These are phyloP conservation scores for Coffea canephora DNA, from an alignment of 257 asterid genomes.

Conservation along the genomic window DNA sequence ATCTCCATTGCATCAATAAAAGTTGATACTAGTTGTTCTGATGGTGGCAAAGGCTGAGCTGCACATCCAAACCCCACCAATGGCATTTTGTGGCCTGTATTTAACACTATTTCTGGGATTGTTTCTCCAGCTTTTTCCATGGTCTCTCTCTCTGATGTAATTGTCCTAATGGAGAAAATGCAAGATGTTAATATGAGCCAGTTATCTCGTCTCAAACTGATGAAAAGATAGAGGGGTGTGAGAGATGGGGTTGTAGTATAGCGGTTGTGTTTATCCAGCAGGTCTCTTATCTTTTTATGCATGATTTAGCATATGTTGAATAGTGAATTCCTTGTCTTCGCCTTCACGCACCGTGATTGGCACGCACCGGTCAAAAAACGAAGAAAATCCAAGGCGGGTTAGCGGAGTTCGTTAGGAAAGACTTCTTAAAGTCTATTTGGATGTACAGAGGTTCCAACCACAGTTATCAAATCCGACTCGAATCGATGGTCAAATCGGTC, in stretches of 20 bases:
- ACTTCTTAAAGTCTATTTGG: no score
- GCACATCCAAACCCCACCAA: constrained; percentile 37
- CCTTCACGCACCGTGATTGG: not conserved
- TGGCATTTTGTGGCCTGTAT: constrained; percentile 47
- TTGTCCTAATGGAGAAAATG: not conserved
- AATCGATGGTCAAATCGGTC: no score
- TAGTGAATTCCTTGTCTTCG: not conserved
- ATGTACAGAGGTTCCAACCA: no score
- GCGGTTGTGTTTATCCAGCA: not conserved
- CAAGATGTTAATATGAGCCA: not conserved
- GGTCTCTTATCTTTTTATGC: no score
- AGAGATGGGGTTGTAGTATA: not conserved
- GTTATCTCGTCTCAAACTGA: not conserved
- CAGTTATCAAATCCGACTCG: no score
- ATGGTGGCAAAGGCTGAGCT: not conserved
- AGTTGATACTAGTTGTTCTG: constrained; percentile 29
- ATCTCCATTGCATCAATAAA: constrained; percentile 34
- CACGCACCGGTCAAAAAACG: not conserved
- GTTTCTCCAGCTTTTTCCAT: not conserved
- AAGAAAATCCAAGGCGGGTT: no score
- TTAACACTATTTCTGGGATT: constrained; percentile 18
- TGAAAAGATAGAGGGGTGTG: not conserved
- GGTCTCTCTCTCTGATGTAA: not conserved
- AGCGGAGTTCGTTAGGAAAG: no score
- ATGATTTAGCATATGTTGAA: no score